Percentiles rank a stretch among this genome's conserved stretches.
Conservation (phyloP, 352 stramenopile genomes). For the Phytopythium boreale region DNA sequence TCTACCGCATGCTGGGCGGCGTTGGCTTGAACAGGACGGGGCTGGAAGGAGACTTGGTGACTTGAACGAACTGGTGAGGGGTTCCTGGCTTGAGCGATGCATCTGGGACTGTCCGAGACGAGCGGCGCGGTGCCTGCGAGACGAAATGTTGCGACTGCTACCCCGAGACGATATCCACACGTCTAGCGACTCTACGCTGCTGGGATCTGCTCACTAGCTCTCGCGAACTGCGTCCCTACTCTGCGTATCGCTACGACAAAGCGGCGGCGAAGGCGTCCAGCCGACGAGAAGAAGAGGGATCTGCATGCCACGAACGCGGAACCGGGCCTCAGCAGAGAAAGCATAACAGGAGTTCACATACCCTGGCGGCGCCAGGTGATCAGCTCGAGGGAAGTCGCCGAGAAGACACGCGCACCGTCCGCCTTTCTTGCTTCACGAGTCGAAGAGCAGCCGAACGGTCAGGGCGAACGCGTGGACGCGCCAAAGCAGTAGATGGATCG, state of each 20-base stretch:
- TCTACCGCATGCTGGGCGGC: not conserved
- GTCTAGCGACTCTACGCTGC: not conserved
- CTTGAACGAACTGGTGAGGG: not conserved
- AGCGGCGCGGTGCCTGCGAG: not conserved
- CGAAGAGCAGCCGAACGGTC: not conserved
- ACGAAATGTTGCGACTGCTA: not conserved
- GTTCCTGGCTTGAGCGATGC: too few species aligned
- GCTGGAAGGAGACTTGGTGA: not conserved
- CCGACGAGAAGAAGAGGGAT: not conserved
- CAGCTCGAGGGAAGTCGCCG: not conserved
- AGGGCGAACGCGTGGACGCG: not conserved
- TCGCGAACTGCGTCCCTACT: not conserved
- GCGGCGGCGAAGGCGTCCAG: not conserved
- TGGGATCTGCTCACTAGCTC: not conserved
- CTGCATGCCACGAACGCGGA: constrained; percentile 5
- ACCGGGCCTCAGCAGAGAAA: not conserved
- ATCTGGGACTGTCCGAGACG: not conserved
- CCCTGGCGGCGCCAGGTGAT: not conserved
- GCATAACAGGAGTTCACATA: not conserved
- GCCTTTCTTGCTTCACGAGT: too few species aligned
- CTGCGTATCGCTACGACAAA: not conserved
- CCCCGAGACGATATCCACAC: not conserved
- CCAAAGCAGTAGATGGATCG: not conserved
- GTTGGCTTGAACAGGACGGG: not conserved
- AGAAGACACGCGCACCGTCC: not conserved